Conservation (phyloP, 2,329 filamentous ascomycete species). For the Curvularia eragrostidis region DNA sequence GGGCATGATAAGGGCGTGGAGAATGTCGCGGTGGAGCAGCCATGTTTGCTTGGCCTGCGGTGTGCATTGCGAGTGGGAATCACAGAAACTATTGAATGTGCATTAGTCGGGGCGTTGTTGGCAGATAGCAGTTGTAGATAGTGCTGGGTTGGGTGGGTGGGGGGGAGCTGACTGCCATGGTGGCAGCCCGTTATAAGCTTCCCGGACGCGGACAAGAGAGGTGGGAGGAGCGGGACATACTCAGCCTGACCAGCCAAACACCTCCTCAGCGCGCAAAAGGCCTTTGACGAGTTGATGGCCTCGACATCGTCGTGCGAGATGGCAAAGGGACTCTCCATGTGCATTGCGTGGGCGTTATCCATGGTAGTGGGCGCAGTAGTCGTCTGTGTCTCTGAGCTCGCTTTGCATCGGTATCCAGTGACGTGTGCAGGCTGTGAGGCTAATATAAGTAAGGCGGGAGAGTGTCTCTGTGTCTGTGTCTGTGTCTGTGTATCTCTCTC, state of each 20-base stretch:
- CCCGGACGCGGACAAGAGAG: slow-evolving; percentile 5
- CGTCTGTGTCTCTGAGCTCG: slow-evolving; percentile 3
- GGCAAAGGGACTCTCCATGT: slow-evolving; percentile 51
- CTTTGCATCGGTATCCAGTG: slow-evolving; percentile 16
- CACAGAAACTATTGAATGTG: slow-evolving; percentile 47
- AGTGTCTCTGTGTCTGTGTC: background rate
- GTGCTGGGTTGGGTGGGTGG: background rate
- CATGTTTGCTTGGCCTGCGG: slow-evolving; percentile 48
- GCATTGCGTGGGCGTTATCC: slow-evolving; percentile 13
- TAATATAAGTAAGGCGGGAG: background rate
- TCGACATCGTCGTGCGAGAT: slow-evolving; percentile 53
- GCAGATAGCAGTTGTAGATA: background rate
- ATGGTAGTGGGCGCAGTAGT: slow-evolving; percentile 6
- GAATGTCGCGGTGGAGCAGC: slow-evolving; percentile 64
- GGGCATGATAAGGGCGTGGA: slow-evolving; percentile 65
- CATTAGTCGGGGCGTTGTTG: slow-evolving; percentile 1
- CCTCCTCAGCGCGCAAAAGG: slow-evolving; percentile 53
- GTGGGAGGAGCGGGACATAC: slow-evolving; percentile 38
- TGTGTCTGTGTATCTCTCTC: background rate
- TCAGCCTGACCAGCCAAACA: slow-evolving; percentile 52
- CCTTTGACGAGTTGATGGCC: slow-evolving; percentile 49
- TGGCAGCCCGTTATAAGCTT: slow-evolving; percentile 12
- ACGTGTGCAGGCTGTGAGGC: slow-evolving; percentile 5
- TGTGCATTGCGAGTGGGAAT: slow-evolving; percentile 47
- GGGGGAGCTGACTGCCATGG: background rate